These are phyloP conservation scores for Sporisorium sorghi DNA, from an alignment of 1,284 basidiomycete species.

Conservation along the genomic window DNA sequence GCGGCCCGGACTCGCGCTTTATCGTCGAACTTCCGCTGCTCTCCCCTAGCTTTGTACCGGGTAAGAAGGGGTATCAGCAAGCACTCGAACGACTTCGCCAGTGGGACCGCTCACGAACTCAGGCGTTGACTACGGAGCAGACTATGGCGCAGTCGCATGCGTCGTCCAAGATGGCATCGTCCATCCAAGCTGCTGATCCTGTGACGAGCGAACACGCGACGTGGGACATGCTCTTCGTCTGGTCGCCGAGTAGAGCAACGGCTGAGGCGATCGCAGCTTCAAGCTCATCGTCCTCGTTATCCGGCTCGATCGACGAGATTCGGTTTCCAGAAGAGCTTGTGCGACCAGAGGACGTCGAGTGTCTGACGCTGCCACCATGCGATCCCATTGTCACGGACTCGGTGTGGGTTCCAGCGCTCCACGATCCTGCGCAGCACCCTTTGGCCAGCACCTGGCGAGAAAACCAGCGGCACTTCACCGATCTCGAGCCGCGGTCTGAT, in stretches of 20 bases:
- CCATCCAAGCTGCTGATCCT: background rate
- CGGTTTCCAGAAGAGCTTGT: slow-evolving; percentile 43
- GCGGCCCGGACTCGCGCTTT: slow-evolving; percentile 57
- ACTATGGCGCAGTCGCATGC: slow-evolving; percentile 30
- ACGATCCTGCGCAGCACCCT: slow-evolving; percentile 10
- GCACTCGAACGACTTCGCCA: slow-evolving; percentile 45
- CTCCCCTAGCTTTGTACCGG: slow-evolving; percentile 61
- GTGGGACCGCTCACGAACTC: slow-evolving; percentile 54
- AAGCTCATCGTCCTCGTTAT: background rate
- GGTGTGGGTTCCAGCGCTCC: slow-evolving; percentile 37
- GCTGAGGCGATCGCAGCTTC: slow-evolving; percentile 8
- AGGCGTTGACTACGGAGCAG: slow-evolving; percentile 8
- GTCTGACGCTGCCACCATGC: slow-evolving; percentile 5
- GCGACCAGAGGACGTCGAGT: slow-evolving; percentile 10
- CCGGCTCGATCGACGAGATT: slow-evolving; percentile 21
- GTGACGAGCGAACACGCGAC: slow-evolving; percentile 39
- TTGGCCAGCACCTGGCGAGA: slow-evolving; percentile 17
- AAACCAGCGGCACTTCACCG: slow-evolving; percentile 16
- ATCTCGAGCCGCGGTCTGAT: slow-evolving; percentile 14
- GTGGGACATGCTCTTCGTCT: slow-evolving; percentile 52
- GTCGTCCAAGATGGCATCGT: slow-evolving; percentile 18
- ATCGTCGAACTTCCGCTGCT: slow-evolving; percentile 59
- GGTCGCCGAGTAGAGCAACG: slow-evolving; percentile 26
- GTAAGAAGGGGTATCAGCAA: slow-evolving; percentile 62
- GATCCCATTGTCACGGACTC: slow-evolving; percentile 22